Conservation (phyloP, 441 rosid genomes). For the Pelargonium fulgidum region DNA sequence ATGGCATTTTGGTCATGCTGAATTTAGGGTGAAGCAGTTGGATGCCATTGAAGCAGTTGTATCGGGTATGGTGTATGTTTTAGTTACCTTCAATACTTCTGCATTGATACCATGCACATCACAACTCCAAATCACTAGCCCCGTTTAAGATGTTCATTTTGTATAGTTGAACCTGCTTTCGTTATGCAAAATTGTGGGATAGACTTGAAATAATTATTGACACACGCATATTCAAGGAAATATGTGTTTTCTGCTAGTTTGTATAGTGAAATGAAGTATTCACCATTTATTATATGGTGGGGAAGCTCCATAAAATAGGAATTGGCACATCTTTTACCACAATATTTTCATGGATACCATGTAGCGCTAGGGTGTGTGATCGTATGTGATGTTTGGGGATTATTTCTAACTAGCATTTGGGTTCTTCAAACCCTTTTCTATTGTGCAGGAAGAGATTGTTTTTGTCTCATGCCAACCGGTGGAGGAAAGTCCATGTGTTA, state of each 20-base stretch:
- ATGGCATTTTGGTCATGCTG: slow-evolving; percentile 87
- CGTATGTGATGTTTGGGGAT: neutral
- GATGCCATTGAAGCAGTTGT: slow-evolving; percentile 83
- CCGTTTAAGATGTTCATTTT: neutral
- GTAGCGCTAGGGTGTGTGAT: neutral
- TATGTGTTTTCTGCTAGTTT: neutral
- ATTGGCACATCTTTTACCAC: neutral
- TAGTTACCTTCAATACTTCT: neutral
- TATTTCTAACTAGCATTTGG: neutral
- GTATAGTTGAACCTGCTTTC: neutral
- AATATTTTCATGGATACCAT: neutral
- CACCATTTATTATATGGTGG: neutral
- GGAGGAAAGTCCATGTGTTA: slow-evolving; percentile 97
- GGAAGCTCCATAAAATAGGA: neutral
- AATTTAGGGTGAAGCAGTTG: slow-evolving; percentile 79
- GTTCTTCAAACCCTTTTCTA: neutral
- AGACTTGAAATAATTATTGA: neutral
- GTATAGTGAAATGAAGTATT: neutral
- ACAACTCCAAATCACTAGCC: neutral
- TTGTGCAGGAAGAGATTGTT: slow-evolving; percentile 77
- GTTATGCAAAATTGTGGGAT: neutral
- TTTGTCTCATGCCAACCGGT: slow-evolving; percentile 95
- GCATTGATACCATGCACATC: neutral
- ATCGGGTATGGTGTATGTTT: slow-evolving; percentile 40
- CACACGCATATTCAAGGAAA: neutral